These are phyloP conservation scores for Podaxis rugospora DNA, from an alignment of 768 basidiomycete species.

Conservation along the genomic window DNA sequence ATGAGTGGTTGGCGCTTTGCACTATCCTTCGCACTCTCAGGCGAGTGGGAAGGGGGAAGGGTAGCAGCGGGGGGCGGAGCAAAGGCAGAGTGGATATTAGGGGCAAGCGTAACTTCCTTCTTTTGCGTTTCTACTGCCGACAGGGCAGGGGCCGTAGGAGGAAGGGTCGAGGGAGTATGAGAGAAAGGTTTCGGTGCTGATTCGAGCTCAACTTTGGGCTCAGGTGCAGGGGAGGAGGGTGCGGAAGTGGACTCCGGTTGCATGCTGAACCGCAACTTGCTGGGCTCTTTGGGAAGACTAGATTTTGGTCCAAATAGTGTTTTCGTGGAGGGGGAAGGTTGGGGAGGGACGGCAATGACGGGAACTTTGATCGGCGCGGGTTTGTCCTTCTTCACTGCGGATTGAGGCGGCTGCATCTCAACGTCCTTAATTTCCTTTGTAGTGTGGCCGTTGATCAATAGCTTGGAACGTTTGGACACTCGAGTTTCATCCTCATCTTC, in stretches of 20 bases:
- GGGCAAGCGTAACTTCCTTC: background rate
- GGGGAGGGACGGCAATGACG: background rate
- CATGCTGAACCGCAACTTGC: conserved; percentile 72
- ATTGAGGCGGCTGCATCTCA: conserved; percentile 16
- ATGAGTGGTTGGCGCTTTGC: conserved; percentile 16
- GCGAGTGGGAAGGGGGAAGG: conserved; percentile 1
- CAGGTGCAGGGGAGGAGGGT: conserved; percentile 23
- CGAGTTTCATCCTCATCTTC: conserved; percentile 30
- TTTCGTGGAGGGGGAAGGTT: conserved; percentile 2
- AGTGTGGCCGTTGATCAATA: conserved; percentile 22
- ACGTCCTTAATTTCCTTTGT: conserved; percentile 31
- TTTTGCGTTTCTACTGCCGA: background rate
- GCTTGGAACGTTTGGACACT: conserved; percentile 44
- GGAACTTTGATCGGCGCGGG: conserved; percentile 1
- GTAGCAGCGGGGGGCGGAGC: background rate
- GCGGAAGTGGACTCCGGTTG: conserved; percentile 43
- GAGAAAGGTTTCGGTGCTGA: conserved; percentile 13
- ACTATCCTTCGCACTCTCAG: conserved; percentile 22
- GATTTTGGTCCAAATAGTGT: conserved; percentile 27
- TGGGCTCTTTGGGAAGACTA: conserved; percentile 66
- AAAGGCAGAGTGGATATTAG: background rate
- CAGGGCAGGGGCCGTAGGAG: conserved; percentile 3
- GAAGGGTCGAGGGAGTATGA: conserved; percentile 6
- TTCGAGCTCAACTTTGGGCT: conserved; percentile 17
- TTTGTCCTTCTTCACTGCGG: conserved; percentile 14